Percentiles rank a stretch among this genome's conserved stretches.
Conservation (phyloP, 805 yeast genomes). For the Starmerella scarabaei region DNA sequence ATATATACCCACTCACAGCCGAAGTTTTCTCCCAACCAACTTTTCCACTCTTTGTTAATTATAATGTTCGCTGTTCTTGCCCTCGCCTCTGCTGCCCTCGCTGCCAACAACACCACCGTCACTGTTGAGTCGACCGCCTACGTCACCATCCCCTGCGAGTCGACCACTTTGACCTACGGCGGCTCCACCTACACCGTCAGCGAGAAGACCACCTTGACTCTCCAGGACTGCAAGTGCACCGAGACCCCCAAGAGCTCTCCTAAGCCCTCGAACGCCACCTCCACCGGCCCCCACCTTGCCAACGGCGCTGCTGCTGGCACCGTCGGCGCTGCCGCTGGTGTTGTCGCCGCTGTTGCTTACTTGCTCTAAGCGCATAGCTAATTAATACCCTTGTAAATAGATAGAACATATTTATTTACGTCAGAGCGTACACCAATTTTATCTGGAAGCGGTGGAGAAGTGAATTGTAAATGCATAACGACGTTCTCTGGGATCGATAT, state of each 20-base stretch:
- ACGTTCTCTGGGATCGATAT: too few relatives aligned
- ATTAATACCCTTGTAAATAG: too few relatives aligned
- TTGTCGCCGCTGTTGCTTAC: conserved; percentile 20
- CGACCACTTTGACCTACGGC: conserved; percentile 21
- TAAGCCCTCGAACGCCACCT: conserved; percentile 9
- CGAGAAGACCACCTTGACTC: conserved; percentile 44
- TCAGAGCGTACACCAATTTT: too few relatives aligned
- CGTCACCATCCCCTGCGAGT: conserved; percentile 23
- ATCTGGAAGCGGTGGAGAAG: too few relatives aligned
- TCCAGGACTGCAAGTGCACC: conserved; percentile 54
- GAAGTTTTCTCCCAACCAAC: background rate
- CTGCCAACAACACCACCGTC: conserved; percentile 16
- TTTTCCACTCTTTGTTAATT: conserved; percentile 3
- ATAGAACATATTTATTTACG: too few relatives aligned
- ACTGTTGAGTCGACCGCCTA: conserved; percentile 18
- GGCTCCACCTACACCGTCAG: conserved; percentile 31
- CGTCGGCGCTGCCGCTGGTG: conserved; percentile 20
- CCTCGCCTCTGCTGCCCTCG: conserved; percentile 49
- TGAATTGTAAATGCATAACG: too few relatives aligned
- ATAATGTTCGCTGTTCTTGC: conserved; percentile 24
- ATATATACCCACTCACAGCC: background rate
- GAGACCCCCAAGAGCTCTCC: conserved; percentile 54
- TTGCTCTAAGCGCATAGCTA: conserved; percentile 11
- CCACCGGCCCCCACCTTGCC: conserved; percentile 15
- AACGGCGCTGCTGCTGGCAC: conserved; percentile 19